These are phyloP conservation scores for Fusarium bactridioides DNA, from an alignment of 2,329 filamentous ascomycete species.

Conservation along the genomic window DNA sequence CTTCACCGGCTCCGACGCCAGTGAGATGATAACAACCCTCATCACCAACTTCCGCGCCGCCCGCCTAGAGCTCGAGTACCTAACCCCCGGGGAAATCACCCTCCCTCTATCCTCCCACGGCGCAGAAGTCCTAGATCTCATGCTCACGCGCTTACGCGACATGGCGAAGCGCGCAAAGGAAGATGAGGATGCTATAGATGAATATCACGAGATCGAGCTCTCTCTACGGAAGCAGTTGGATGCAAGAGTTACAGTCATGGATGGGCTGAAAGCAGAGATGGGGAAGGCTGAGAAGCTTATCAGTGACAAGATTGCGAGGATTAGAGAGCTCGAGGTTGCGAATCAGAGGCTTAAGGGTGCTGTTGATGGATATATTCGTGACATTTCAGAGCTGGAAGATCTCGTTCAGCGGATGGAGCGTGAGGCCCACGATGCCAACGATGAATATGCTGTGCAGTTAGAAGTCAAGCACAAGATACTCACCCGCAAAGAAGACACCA, in stretches of 20 bases:
- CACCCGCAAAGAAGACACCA: constrained; percentile 47
- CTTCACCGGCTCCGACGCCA: constrained; percentile 57
- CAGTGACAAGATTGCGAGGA: constrained; percentile 48
- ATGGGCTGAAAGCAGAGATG: constrained; percentile 55
- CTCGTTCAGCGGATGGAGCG: constrained; percentile 59
- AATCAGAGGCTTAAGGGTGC: constrained; percentile 61
- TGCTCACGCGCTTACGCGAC: constrained; percentile 59
- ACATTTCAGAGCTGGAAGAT: constrained; percentile 61
- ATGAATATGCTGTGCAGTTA: constrained; percentile 46
- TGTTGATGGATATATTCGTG: constrained; percentile 60
- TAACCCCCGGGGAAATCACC: constrained; percentile 65
- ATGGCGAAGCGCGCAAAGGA: constrained; percentile 57
- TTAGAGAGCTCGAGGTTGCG: constrained; percentile 58
- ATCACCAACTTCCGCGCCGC: constrained; percentile 61
- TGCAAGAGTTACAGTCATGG: constrained; percentile 60
- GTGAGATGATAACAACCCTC: constrained; percentile 59
- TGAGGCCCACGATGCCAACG: constrained; percentile 43
- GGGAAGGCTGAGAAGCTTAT: constrained; percentile 45
- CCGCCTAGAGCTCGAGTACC: constrained; percentile 68
- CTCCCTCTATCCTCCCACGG: constrained; percentile 62
- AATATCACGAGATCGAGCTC: constrained; percentile 65
- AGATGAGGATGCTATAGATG: constrained; percentile 64
- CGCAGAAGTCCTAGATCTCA: constrained; percentile 62
- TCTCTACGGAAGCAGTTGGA: constrained; percentile 65
- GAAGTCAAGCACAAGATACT: constrained; percentile 47